Conservation (phyloP, 2,329 filamentous ascomycete genomes). For the Ceratocystis colombiana region DNA sequence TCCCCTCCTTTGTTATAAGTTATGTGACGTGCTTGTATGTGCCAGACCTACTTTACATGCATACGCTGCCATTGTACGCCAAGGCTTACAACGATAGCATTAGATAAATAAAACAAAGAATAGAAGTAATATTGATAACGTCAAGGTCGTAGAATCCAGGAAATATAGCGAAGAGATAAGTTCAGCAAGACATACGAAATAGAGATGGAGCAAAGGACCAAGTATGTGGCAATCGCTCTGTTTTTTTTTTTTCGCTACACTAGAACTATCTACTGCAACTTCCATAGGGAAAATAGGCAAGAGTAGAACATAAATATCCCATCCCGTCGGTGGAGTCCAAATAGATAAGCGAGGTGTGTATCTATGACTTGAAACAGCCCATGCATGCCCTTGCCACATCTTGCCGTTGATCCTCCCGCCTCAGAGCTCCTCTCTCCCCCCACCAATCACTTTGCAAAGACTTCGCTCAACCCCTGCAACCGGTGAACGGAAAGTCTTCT, state of each 20-base stretch:
- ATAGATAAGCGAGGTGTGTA: not conserved
- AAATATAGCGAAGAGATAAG: too few relatives aligned
- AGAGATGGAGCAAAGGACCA: too few relatives aligned
- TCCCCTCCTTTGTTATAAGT: too few relatives aligned
- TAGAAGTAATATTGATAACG: too few relatives aligned
- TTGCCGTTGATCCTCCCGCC: slow-evolving; percentile 13
- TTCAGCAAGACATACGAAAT: too few relatives aligned
- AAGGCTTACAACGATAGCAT: too few relatives aligned
- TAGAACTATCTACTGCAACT: too few relatives aligned
- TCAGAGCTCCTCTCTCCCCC: not conserved
- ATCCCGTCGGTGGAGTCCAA: not conserved
- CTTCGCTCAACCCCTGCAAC: not conserved
- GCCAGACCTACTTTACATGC: too few relatives aligned
- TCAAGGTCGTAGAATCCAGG: too few relatives aligned
- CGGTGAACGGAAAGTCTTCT: slow-evolving; percentile 7
- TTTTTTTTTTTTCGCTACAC: not conserved
- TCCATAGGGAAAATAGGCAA: not conserved
- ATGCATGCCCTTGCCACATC: slow-evolving; percentile 9
- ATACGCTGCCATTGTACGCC: too few relatives aligned
- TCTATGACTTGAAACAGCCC: not conserved
- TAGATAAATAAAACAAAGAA: too few relatives aligned
- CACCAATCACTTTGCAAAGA: not conserved
- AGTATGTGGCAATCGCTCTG: not conserved
- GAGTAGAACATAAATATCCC: not conserved
- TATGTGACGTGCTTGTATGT: too few relatives aligned